Evolutionary conservation across 257 asterid genomes (phyloP).

Genomic region (Plectranthus barbatus): DNA sequence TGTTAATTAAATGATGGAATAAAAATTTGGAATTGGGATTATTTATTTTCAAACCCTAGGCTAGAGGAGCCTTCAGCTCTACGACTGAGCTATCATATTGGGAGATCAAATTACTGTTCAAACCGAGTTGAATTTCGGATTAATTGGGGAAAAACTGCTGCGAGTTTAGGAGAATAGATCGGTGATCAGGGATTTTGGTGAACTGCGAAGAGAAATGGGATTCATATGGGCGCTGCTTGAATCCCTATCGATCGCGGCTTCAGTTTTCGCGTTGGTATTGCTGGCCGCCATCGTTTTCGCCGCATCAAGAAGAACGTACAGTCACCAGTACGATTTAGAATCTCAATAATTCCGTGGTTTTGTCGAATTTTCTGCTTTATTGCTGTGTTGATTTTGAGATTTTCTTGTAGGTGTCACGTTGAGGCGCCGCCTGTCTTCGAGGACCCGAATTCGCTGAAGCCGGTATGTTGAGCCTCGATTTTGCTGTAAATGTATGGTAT

Average conservation of each 20-base stretch:
- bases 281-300: conserved; percentile 44
- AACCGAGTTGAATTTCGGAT: conserved; percentile 1
- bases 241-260: conserved; percentile 39
- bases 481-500: not conserved
- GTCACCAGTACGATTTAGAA: conserved; percentile 37
- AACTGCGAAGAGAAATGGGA: conserved; percentile 26
- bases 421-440: conserved; percentile 73
- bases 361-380: not conserved
- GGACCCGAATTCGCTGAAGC: conserved; percentile 84
- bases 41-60: conserved; percentile 14
- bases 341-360: not conserved
- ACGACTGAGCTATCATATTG: conserved; percentile 11
- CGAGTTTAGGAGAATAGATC: not conserved
- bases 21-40: not conserved
- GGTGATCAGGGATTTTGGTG: not conserved
- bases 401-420: conserved; percentile 45
- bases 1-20: not conserved
- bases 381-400: not conserved
- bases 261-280: conserved; percentile 41
- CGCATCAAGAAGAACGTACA: conserved; percentile 50
- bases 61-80: conserved; percentile 5
- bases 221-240: conserved; percentile 42
- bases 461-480: conserved; percentile 27
- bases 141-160: not conserved
- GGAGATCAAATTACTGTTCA: not conserved